Evolutionary conservation across 1,284 basidiomycete species (phyloP).

Genomic region (Ustilago vetiveriae): DNA sequence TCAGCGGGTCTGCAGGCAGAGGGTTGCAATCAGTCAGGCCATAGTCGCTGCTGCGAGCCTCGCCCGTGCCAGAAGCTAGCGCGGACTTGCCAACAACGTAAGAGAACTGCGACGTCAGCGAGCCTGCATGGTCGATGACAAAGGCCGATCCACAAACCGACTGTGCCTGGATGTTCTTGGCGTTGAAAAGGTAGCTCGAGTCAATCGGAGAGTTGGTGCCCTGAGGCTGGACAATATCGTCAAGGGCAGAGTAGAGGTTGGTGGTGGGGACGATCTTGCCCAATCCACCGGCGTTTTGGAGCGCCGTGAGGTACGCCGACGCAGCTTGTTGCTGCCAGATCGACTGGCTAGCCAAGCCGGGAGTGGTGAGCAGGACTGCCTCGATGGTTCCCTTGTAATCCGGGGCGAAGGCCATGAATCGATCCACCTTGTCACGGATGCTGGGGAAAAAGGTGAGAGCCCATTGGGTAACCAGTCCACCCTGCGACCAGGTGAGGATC

Average conservation of each 20-base stretch:
- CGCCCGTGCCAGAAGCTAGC: neutral
- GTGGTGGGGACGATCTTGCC: conserved; percentile 37
- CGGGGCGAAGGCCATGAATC: conserved; percentile 34
- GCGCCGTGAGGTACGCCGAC: conserved; percentile 19
- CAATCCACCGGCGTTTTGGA: conserved; percentile 37
- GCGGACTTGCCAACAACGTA: conserved; percentile 32
- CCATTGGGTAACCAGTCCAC: conserved; percentile 27
- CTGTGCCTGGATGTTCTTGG: conserved; percentile 37
- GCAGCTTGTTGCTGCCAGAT: conserved; percentile 40
- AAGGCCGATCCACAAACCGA: conserved; percentile 14
- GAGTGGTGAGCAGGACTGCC: conserved; percentile 7
- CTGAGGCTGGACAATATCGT: conserved; percentile 40
- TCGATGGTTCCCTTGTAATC: conserved; percentile 39
- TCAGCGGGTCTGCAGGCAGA: conserved; percentile 14
- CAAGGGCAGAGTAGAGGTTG: conserved; percentile 29
- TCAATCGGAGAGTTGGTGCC: conserved; percentile 8
- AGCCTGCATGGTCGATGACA: conserved; percentile 26
- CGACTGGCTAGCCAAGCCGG: neutral
- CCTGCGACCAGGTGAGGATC: conserved; percentile 42
- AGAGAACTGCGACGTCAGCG: conserved; percentile 23
- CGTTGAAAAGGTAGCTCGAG: conserved; percentile 24
- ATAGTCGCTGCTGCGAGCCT: conserved; percentile 20
- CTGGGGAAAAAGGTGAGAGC: conserved; percentile 40
- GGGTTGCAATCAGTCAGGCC: conserved; percentile 21
- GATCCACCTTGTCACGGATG: conserved; percentile 16